phyloP scores from a whole-genome alignment of 2,329 filamentous ascomycete genomes.

The Alternaria tenuissima region DNA sequence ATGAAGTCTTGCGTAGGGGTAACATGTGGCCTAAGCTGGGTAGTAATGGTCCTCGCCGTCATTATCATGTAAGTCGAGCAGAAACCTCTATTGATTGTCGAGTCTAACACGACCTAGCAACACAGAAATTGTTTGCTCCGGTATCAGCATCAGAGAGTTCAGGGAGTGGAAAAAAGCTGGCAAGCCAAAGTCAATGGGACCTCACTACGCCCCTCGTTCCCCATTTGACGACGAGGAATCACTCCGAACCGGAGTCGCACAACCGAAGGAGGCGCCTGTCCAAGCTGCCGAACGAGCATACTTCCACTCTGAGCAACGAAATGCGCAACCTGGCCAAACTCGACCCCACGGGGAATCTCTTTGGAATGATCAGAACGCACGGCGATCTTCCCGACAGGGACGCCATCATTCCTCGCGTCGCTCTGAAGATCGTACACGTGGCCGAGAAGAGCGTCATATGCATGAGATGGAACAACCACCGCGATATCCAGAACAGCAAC shows the following conservation, averaged over 20 bases:
- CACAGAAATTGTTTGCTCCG: neutral
- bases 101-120: neutral
- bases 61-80: slow-evolving; percentile 19
- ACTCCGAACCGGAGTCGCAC: neutral
- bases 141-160: neutral
- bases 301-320: neutral
- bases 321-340: neutral
- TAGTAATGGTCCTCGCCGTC: slow-evolving; percentile 26
- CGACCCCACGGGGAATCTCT: neutral
- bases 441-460: neutral
- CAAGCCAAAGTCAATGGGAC: neutral
- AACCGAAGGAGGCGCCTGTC: neutral
- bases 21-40: slow-evolving; percentile 31
- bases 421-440: neutral
- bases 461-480: slow-evolving; percentile 1
- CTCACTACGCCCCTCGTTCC: neutral
- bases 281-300: slow-evolving; percentile 1
- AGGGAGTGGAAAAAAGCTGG: neutral
- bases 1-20: slow-evolving; percentile 24
- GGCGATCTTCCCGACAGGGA: neutral
- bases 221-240: neutral
- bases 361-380: neutral
- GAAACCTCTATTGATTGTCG: neutral
- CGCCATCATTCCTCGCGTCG: neutral
- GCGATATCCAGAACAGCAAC: neutral